Base-by-base conservation (phyloP, 768 basidiomycete genomes). In the Candolleomyces eurysporus region DNA sequence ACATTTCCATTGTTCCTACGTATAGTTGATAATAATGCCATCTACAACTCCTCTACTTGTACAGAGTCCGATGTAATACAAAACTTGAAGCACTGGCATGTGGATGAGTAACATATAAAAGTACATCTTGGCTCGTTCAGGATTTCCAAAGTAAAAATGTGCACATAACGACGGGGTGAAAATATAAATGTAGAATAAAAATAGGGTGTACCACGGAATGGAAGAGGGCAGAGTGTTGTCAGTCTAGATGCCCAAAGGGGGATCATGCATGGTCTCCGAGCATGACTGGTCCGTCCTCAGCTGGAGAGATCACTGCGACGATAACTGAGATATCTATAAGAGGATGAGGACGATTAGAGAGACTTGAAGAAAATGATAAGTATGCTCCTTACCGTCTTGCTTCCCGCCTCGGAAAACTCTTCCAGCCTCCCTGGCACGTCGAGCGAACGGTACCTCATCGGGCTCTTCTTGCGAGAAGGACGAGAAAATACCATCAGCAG, bases 381-480 rank as follows among this genome's bases (percentile, higher is more conserved):
- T 5, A 32, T 22, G 17, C 48, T 54, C 67, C 77, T 19, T 62
- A 91, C 92, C 93, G 75, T 96, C 93, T 55, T 84, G 83, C 77
- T 96, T 96, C 32, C 94, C 94, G 43, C 93, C 93, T 17, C 78
- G 77, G 71, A 92, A 94, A 39, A 72, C 72, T 67, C 84, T 83
- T 16, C 92, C 92, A 55, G 83, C 82, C 66, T 94, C 88, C 64
- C 84, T 78, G 22, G 94, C 92, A 19, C 90, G 81, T n/a, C 88
- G 75, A 57, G 86, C 91, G 74, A 96, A 96, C n/a, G 94, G 94
- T 42, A 90, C 84, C 63, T 92, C 91, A 58, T 75, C 72, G 17
- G 68, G 70, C 2, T 70, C 72, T 10, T 40, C 61, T n/a, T 48
- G 48, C 17, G 45, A 14, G 30, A 45, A 31, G 30, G 61, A 60